A percentile compares a stretch with the other conserved stretches of the same genome.
These are phyloP conservation scores for Curvularia lunata DNA, from an alignment of 2,329 filamentous ascomycete species.

Conservation along the genomic window DNA sequence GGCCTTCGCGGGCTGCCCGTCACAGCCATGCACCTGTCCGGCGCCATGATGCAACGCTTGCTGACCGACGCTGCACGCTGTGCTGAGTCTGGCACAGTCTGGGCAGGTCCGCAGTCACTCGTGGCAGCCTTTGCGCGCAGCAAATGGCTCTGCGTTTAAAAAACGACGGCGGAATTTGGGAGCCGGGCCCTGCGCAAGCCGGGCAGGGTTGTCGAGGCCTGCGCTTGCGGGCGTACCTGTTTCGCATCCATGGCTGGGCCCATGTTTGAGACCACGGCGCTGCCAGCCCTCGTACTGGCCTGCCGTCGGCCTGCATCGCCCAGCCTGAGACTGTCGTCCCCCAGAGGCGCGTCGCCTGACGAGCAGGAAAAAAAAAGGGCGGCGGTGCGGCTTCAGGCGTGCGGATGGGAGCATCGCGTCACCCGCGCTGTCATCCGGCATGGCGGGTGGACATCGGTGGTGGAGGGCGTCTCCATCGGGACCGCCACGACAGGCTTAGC, in stretches of 20 bases:
- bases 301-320: constrained; percentile 22
- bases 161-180: constrained; percentile 40
- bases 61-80: constrained; percentile 32
- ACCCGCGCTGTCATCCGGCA: constrained; percentile 42
- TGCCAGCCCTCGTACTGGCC: constrained; percentile 26
- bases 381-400: constrained; percentile 24
- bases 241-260: constrained; percentile 36
- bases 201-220: constrained; percentile 10
- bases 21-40: constrained; percentile 12
- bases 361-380: constrained; percentile 17
- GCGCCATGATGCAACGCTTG: constrained; percentile 30
- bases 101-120: constrained; percentile 34
- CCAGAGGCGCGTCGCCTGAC: constrained; percentile 21
- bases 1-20: constrained; percentile 9
- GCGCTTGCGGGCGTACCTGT: constrained; percentile 40
- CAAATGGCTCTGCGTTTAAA: constrained; percentile 44
- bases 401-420: constrained; percentile 33
- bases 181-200: constrained; percentile 35
- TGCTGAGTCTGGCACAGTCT: constrained; percentile 38
- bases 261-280: constrained; percentile 33
- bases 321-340: constrained; percentile 11
- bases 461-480: constrained; percentile 35
- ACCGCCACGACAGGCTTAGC: constrained; percentile 31
- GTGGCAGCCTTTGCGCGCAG: constrained; percentile 34
- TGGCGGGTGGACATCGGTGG: constrained; percentile 33